A percentile compares a stretch with the other conserved stretches of the same genome.
These are phyloP conservation scores for Prorocentrum cordatum DNA, from an alignment of 169 alveolate species.

Conservation along the genomic window DNA sequence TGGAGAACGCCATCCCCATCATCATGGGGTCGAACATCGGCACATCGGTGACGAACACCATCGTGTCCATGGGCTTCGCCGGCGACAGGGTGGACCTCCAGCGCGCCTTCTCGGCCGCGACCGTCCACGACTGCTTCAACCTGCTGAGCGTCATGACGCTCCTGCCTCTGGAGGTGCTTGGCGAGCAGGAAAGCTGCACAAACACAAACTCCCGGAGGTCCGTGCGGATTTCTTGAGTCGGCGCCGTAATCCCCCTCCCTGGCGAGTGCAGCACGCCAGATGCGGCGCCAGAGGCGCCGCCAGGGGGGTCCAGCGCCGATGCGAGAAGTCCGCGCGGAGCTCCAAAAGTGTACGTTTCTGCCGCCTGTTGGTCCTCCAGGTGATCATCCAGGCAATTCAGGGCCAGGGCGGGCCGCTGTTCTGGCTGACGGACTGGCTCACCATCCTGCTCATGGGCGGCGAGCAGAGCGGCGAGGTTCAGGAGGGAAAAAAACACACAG, in stretches of 20 bases:
- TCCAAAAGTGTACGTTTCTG: no score
- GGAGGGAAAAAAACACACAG: no score
- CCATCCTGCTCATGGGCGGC: background rate
- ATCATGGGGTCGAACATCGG: slow-evolving; percentile 45
- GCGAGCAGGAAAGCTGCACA: no score
- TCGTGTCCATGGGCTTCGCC: slow-evolving; percentile 25
- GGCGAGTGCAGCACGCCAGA: no score
- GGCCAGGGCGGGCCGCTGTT: slow-evolving; percentile 17
- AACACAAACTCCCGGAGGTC: no score
- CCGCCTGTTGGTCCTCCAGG: background rate
- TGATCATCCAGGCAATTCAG: background rate
- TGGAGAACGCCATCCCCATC: background rate
- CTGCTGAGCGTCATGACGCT: slow-evolving; percentile 17
- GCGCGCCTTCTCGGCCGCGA: slow-evolving; percentile 52
- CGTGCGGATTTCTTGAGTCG: no score
- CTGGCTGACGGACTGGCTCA: background rate
- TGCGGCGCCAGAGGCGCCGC: no score
- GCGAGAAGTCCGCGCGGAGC: no score
- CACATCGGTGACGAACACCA: slow-evolving; percentile 29
- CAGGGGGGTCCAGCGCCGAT: no score
- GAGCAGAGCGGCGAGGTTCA: background rate
- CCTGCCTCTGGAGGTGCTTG: slow-evolving; percentile 27
- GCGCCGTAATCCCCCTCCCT: no score
- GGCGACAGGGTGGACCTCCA: slow-evolving; percentile 22
- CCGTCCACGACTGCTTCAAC: slow-evolving; percentile 40